These are phyloP conservation scores for Xylariaceae sp. DNA, from an alignment of 2,329 filamentous ascomycete species.

Conservation along the genomic window DNA sequence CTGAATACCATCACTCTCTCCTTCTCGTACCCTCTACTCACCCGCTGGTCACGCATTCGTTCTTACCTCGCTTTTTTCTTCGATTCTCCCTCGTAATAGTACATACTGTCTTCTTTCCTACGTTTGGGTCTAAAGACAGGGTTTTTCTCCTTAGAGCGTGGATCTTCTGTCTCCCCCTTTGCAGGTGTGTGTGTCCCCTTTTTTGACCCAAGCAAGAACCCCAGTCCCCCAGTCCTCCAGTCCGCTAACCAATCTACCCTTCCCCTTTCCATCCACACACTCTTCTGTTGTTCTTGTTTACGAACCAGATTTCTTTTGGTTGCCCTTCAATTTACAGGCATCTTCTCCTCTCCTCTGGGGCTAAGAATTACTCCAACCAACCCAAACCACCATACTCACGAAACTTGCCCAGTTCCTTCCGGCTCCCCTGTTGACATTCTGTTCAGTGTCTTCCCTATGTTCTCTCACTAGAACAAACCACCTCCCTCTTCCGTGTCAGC, in stretches of 20 bases:
- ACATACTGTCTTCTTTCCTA: slow-evolving; percentile 25
- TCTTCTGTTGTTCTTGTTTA: slow-evolving; percentile 13
- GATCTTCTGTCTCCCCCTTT: slow-evolving; percentile 17
- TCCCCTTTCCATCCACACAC: slow-evolving; percentile 20
- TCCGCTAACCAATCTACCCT: slow-evolving; percentile 2
- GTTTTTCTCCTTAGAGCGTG: slow-evolving; percentile 24
- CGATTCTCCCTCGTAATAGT: slow-evolving; percentile 25
- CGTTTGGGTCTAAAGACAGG: slow-evolving; percentile 13
- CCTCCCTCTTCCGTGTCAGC: slow-evolving; percentile 25
- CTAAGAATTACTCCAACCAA: slow-evolving; percentile 14
- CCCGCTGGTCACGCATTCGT: slow-evolving; percentile 24
- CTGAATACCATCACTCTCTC: slow-evolving; percentile 29
- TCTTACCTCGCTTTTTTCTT: slow-evolving; percentile 26
- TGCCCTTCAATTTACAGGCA: too few relatives aligned
- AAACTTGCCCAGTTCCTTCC: slow-evolving; percentile 16
- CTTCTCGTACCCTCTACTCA: slow-evolving; percentile 17
- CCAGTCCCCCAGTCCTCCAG: slow-evolving; percentile 4
- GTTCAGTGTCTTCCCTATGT: slow-evolving; percentile 25
- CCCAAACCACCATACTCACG: slow-evolving; percentile 14
- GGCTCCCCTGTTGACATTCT: slow-evolving; percentile 16
- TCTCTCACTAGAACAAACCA: slow-evolving; percentile 21
- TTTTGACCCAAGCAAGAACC: slow-evolving; percentile 18
- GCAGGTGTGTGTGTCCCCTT: slow-evolving; percentile 16
- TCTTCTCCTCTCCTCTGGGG: slow-evolving; percentile 12
- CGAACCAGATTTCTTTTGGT: too few relatives aligned